These are phyloP conservation scores for Wickerhamomyces sp. DNA, from an alignment of 1,139 yeast species.

Conservation along the genomic window DNA sequence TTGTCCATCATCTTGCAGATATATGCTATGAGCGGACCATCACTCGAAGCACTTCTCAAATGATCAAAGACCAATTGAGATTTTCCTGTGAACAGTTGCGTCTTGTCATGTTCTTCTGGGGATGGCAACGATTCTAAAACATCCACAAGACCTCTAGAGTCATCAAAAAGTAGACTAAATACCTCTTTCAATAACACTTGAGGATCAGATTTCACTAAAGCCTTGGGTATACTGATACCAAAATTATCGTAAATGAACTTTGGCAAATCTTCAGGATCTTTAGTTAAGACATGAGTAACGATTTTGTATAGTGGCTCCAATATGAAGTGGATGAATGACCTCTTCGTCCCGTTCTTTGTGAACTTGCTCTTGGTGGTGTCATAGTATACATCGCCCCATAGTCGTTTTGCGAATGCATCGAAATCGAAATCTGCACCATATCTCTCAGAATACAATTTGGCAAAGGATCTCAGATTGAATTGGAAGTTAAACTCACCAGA, in stretches of 20 bases:
- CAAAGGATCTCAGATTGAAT: constrained; percentile 66
- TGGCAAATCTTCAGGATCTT: constrained; percentile 39
- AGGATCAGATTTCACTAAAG: constrained; percentile 45
- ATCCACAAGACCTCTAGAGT: constrained; percentile 50
- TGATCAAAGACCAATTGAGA: constrained; percentile 7
- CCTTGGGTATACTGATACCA: constrained; percentile 36
- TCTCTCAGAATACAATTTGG: constrained; percentile 39
- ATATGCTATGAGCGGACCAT: constrained; percentile 48
- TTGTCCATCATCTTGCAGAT: constrained; percentile 55
- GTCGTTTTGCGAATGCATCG: constrained; percentile 41
- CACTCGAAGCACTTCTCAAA: constrained; percentile 20
- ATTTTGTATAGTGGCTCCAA: constrained; percentile 80
- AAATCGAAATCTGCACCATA: constrained; percentile 30
- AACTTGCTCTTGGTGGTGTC: constrained; percentile 41
- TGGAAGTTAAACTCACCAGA: constrained; percentile 58
- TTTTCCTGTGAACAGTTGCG: constrained; percentile 10
- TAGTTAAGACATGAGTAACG: constrained; percentile 54
- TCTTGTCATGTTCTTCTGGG: constrained; percentile 30
- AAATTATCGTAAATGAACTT: constrained; percentile 42
- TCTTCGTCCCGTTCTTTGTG: constrained; percentile 29
- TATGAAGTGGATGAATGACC: constrained; percentile 66
- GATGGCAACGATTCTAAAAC: constrained; percentile 36
- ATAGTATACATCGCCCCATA: constrained; percentile 79
- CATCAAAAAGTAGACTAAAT: constrained; percentile 49
- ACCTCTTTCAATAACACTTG: constrained; percentile 52